A percentile compares a stretch with the other conserved stretches of the same genome.
phyloP scores from a whole-genome alignment of 2,329 filamentous ascomycete species.

The Diaporthe sp. region DNA sequence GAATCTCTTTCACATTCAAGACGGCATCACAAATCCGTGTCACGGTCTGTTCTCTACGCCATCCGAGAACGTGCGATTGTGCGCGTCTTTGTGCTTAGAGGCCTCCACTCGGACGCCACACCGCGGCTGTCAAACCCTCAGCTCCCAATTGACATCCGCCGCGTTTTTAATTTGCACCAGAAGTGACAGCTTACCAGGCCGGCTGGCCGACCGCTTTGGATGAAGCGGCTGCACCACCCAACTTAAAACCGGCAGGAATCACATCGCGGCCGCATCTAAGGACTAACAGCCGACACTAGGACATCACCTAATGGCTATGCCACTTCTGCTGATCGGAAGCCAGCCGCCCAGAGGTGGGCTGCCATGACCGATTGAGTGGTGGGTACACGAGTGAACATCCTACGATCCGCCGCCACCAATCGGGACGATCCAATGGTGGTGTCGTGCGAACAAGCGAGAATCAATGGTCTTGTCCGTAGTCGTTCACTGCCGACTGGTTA shows the following conservation, averaged over 20 bases:
- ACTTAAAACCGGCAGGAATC: conserved; percentile 19
- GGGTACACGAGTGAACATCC: not conserved
- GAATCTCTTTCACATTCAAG: not conserved
- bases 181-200: not conserved
- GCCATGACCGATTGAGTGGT: not conserved
- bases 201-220: not conserved
- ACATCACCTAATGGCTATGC: not conserved
- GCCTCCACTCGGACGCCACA: not conserved
- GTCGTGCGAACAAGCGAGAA: not conserved
- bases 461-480: not conserved
- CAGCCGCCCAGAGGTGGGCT: not conserved
- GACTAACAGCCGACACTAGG: not conserved
- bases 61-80: not conserved
- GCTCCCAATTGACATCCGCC: not conserved
- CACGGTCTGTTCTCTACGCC: not conserved
- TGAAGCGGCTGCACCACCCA: not conserved
- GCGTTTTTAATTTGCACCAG: not conserved
- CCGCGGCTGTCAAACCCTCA: not conserved
- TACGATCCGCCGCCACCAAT: not conserved
- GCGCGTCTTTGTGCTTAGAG: not conserved
- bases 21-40: not conserved
- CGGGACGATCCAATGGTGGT: not conserved
- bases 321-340: not conserved
- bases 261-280: conserved; percentile 2
- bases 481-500: not conserved